phyloP scores from a whole-genome alignment of 2,329 filamentous ascomycete species.

The Coniochaeta pulveracea region DNA sequence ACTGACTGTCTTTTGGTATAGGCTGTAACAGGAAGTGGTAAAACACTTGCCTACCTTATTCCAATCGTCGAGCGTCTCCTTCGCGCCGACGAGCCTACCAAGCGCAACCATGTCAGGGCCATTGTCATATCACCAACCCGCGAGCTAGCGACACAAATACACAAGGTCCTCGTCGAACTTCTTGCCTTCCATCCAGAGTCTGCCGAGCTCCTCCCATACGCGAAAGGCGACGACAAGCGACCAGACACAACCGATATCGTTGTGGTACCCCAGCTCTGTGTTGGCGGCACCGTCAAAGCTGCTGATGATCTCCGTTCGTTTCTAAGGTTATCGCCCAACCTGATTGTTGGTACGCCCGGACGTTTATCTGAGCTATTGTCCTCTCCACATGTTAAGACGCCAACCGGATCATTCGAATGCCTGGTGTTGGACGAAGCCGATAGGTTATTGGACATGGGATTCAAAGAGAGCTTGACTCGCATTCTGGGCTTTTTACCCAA shows the following conservation, averaged over 20 bases:
- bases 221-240: conserved; percentile 44
- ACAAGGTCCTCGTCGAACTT: conserved; percentile 66
- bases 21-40: conserved; percentile 83
- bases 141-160: conserved; percentile 85
- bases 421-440: conserved; percentile 94
- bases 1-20: neutral
- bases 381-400: conserved; percentile 77
- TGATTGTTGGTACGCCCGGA: conserved; percentile 84
- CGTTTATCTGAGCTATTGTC: conserved; percentile 78
- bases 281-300: conserved; percentile 68
- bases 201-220: conserved; percentile 47
- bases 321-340: conserved; percentile 71
- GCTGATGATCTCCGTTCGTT: conserved; percentile 83
- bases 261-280: conserved; percentile 77
- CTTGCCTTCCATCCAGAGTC: conserved; percentile 77
- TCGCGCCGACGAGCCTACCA: conserved; percentile 68
- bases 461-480: conserved; percentile 80
- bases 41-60: conserved; percentile 65
- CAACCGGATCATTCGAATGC: conserved; percentile 81
- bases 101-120: conserved; percentile 79
- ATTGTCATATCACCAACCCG: conserved; percentile 90
- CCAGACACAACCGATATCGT: conserved; percentile 32
- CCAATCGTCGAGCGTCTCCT: conserved; percentile 52
- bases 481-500: conserved; percentile 82
- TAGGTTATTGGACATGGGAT: conserved; percentile 81